phyloP scores from a whole-genome alignment of 1,139 yeast genomes.

The Hyphopichia buzzinii region DNA sequence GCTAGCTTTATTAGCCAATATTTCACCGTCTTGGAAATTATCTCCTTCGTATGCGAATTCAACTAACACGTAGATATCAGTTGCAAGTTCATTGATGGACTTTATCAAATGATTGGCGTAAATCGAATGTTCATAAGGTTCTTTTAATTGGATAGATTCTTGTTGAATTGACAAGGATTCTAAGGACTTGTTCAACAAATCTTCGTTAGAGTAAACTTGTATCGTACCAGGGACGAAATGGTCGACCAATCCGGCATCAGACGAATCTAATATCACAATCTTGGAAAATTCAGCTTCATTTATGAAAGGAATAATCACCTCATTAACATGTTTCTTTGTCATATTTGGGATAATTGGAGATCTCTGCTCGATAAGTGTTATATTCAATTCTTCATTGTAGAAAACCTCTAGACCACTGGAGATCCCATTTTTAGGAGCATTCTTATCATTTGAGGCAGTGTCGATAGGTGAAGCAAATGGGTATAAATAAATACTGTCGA shows the following conservation, averaged over 20 bases:
- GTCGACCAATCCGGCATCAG: slow-evolving; percentile 58
- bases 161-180: slow-evolving; percentile 23
- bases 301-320: slow-evolving; percentile 54
- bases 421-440: slow-evolving; percentile 28
- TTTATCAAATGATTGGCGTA: slow-evolving; percentile 9
- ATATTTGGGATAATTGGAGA: slow-evolving; percentile 78
- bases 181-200: slow-evolving; percentile 30
- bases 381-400: slow-evolving; percentile 30
- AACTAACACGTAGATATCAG: slow-evolving; percentile 26
- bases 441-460: slow-evolving; percentile 17
- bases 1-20: slow-evolving; percentile 44
- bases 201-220: slow-evolving; percentile 33
- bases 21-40: slow-evolving; percentile 69
- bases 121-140: slow-evolving; percentile 11
- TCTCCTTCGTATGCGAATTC: slow-evolving; percentile 86
- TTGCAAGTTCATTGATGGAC: slow-evolving; percentile 9
- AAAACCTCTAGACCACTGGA: slow-evolving; percentile 65
- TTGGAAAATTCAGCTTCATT: slow-evolving; percentile 35
- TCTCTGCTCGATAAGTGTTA: slow-evolving; percentile 73
- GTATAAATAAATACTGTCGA: slow-evolving; percentile 62
- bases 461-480: slow-evolving; percentile 88
- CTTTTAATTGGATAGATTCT: slow-evolving; percentile 7
- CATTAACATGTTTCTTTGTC: slow-evolving; percentile 47
- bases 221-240: slow-evolving; percentile 22
- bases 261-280: slow-evolving; percentile 65